Base-by-base conservation (phyloP, 2,329 filamentous ascomycete species). In the Aaosphaeria pasadenensis region DNA sequence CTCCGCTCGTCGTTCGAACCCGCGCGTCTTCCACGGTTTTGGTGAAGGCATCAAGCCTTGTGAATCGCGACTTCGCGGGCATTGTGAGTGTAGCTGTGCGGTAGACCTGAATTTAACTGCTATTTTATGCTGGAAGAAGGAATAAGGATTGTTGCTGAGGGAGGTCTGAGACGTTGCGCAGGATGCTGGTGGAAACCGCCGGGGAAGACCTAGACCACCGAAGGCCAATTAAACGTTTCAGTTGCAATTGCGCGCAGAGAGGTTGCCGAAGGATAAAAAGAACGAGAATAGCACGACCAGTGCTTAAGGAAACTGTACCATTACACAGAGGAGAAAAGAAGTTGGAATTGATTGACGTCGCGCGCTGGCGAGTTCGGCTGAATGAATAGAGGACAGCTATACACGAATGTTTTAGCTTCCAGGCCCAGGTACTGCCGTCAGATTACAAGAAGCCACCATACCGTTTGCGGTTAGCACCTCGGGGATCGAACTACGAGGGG, bases 21-120 rank as follows among this genome's bases (percentile, higher is more conserved):
- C 94, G 85, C 58, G 95, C 94, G 84, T 99, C 94, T 72, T 99
- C 50, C 60, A 99, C 94, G 9, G 94, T 99, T 76, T 99, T 99
- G 44, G 92, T 96, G 71, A 99, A 99, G 80, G 94, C 94, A 74
- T 99, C 94, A 56, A 99, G 89, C 82, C 87, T 87, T 51, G 89
- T 96, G 70, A 99, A 96, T 72, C 94, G 86, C 60, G 90, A 95
- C 78, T 95, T 96, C 66, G 86, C 76, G 57, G 91, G 79, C 94
- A 97, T 97, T 9, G 7, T 36, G 33, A 24, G 11, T 36, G 45
- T 62, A 44, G 17, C 2, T 2, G 17, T 24, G 17, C 17, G 17
- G 17, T 24, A 24, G 17, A 24, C 17, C 17, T 24, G 17, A 24
- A 24, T 24, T 24, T 3, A 3, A 24, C 3, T 24, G 17, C 17